Conservation (phyloP, 1,139 yeast species). For the Sugiyamaella sp. region DNA sequence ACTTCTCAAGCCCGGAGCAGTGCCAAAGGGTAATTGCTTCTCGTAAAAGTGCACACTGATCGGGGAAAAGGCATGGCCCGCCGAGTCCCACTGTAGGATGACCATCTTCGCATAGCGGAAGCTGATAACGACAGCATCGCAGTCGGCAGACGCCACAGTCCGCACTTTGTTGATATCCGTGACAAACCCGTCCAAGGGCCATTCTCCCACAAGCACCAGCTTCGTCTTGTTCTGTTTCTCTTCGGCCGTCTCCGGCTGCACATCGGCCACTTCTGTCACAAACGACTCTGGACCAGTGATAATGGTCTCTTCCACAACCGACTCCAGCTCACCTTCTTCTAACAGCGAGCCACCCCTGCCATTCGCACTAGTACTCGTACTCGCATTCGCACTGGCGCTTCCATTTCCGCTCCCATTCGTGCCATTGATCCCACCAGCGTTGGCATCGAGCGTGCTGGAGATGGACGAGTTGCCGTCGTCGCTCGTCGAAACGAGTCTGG, state of each 20-base stretch:
- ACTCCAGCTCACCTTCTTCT: slow-evolving; percentile 20
- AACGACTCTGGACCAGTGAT: slow-evolving; percentile 36
- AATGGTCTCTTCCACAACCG: slow-evolving; percentile 23
- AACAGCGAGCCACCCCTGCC: slow-evolving; percentile 27
- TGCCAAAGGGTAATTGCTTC: slow-evolving; percentile 49
- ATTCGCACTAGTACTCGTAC: slow-evolving; percentile 16
- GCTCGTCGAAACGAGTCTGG: slow-evolving; percentile 18
- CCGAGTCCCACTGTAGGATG: slow-evolving; percentile 69
- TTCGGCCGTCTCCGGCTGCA: slow-evolving; percentile 31
- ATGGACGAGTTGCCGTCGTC: slow-evolving; percentile 7
- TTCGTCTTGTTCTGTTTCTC: slow-evolving; percentile 38
- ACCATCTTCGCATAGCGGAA: slow-evolving; percentile 80
- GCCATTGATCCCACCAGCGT: not conserved
- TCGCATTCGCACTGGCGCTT: not conserved
- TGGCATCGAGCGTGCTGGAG: slow-evolving; percentile 11
- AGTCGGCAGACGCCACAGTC: slow-evolving; percentile 52
- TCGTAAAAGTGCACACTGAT: slow-evolving; percentile 88
- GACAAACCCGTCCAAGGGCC: slow-evolving; percentile 70
- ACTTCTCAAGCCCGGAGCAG: slow-evolving; percentile 17
- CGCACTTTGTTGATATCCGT: slow-evolving; percentile 59
- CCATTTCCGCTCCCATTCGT: slow-evolving; percentile 20
- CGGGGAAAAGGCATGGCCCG: slow-evolving; percentile 58
- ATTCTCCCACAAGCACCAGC: slow-evolving; percentile 64
- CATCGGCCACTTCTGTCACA: slow-evolving; percentile 31
- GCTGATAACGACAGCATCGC: slow-evolving; percentile 67